Base-by-base conservation (phyloP, 805 yeast species). In the Yarrowia osloensis region DNA sequence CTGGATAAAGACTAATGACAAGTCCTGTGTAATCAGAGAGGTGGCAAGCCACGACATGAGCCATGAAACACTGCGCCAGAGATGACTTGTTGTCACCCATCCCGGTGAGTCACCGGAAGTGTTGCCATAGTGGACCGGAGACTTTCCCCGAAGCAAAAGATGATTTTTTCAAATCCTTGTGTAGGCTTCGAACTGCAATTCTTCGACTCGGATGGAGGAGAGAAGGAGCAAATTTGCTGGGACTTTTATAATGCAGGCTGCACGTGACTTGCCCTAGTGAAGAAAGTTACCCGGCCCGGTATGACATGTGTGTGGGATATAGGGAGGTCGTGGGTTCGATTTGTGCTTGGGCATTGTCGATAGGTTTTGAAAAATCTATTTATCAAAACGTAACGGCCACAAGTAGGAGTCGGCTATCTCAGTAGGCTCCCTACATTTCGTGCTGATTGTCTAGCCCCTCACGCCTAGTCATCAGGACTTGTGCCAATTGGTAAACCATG, bases 71-170 rank as follows among this genome's bases (percentile, higher is more conserved):
- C 63, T 31, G 24, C 67, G 52, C 67, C 68, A 33, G 67, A 39
- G 61, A 31, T 31, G 47, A 35, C 28, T 35, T 17, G 31, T 49
- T 13, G 47, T 37, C 57, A 49, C 67, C 59, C 57, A 63, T 63
- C 59, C 49, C 57, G 29, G 54, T 63, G 39, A 63, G 37, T 69
- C 67, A 47, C 35, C 65, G 69, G 68, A 70, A 68, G 72, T 73
- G 74, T 73, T 72, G 70, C 74, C 73, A 70, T 74, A 13, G 29
- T 46, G 28, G 77, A 75, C 77, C 77, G 77, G 77, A 75, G 77
- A 75, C 77, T 75, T 75, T 75, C 76, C 77, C 77, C 77, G 71
- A 75, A 75, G 77, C 77, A 67, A 54, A 54, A 54, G 39, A 37
- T 11, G 39, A 33, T 31, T 31, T 28, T 47, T 28, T 17, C 29